Evolutionary conservation across 1,284 basidiomycete species (phyloP).

Genomic region (Rhodotorula sp.): DNA sequence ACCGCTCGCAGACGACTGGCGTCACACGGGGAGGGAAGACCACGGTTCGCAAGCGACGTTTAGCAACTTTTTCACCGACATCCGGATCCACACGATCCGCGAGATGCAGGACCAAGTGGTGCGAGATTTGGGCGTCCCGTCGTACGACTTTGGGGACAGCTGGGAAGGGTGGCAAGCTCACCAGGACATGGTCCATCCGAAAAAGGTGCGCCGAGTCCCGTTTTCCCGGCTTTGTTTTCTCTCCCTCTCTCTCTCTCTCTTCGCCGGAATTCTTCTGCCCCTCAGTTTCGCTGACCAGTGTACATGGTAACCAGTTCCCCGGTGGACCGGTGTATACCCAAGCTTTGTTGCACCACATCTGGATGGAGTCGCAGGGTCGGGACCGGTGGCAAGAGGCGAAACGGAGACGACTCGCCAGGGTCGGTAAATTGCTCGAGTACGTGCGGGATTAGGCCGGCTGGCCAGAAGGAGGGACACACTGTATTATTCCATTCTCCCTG

Average conservation of each 20-base stretch:
- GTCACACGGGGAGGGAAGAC: conserved; percentile 25
- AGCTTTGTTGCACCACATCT: conserved; percentile 43
- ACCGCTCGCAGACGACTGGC: conserved; percentile 33
- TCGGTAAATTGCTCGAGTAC: not conserved
- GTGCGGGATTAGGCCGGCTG: not conserved
- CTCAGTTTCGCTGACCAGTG: not conserved
- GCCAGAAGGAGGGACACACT: no score
- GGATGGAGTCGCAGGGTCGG: conserved; percentile 41
- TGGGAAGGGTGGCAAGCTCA: conserved; percentile 45
- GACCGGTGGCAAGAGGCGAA: conserved; percentile 31
- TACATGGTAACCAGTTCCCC: conserved; percentile 30
- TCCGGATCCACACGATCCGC: conserved; percentile 43
- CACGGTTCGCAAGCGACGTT: conserved; percentile 31
- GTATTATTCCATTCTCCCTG: no score
- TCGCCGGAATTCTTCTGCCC: not conserved
- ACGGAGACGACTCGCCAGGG: conserved; percentile 15
- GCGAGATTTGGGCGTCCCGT: conserved; percentile 33
- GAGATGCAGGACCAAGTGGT: conserved; percentile 43
- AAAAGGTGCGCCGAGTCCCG: conserved; percentile 24
- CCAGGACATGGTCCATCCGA: conserved; percentile 43
- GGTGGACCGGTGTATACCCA: conserved; percentile 41
- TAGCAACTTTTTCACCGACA: conserved; percentile 44
- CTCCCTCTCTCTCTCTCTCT: not conserved
- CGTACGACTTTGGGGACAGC: conserved; percentile 43
- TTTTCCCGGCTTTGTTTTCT: not conserved